Base-by-base conservation (phyloP, 169 alveolate genomes). In the Cryptosporidium meleagridis region DNA sequence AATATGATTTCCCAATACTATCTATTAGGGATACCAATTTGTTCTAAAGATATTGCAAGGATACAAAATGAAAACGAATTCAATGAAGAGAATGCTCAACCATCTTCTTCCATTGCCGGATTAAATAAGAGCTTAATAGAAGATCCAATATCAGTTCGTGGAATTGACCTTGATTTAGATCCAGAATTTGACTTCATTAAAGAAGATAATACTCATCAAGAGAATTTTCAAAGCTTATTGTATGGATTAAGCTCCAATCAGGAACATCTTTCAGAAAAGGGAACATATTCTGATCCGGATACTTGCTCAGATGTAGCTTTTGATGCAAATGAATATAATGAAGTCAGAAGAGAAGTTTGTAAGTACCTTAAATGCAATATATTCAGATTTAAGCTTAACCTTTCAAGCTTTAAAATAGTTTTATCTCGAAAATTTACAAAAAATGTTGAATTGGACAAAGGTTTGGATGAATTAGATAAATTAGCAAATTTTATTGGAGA, bases 31-130 rank as follows among this genome's bases (percentile, higher is more conserved):
- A 51, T 80, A 16, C 80, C 89, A 44, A 16, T 80, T n/a, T 65
- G 52, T 80, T 41, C 65, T 45, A 45, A 33, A 16, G 89, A 80
- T 39, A 62, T 80, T n/a, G 89, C 73, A 21, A 80, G 39, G 37
- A 41, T 80, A 44, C 89, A 62, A 41, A 35, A 29, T 16, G 68
- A 80, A 12, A 26, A 31, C 5, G 69, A 80, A 29, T 26, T 59
- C 5, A 21, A 80, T 5, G 65, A 62, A 3, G 75, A 59, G 21
- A 80, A 58, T 21, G 1, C 35, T n/a, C 29, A 48, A 2, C 29
- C 44, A 12, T 12, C 69, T 23, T 29, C 69, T 21, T 21, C 31
- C 14, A 55, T 7, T 6, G 26, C 1, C 14, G 37, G 3, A 21
- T n/a, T 55, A 26, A 21, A 55, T 9, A 26, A 10, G 31, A 26